Evolutionary conservation across 345 rosid species (phyloP), one percentile per base, ranked within the genome.

Genomic region (Stellera chamaejasme): DNA sequence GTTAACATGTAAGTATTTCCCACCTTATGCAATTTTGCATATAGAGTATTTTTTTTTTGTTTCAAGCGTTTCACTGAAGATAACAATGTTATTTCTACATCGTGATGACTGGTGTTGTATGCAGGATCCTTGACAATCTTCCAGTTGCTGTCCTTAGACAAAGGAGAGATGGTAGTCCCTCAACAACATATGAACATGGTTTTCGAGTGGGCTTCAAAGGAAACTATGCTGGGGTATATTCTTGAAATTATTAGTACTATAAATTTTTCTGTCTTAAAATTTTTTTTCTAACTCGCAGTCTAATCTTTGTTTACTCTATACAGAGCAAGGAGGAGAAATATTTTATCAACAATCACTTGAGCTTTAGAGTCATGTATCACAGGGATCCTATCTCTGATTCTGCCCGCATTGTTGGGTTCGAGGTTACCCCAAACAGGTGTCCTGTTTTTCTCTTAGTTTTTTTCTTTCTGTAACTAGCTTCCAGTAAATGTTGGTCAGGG

Each of bases 321-420:
- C 85, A 92, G 98, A 92, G 93, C 79, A 92, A 81, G 77, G 95
- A 91, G 75, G 96, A 86, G 79, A 88, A 85, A 68, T 88, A 88
- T 65, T 88, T 92, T 64, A 88, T 92, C 72, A 78, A 88, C 70
- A 92, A 92, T 60, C 98, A 92, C 74, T 75, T 92, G 78, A 88
- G 96, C 76, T 92, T 88, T 66, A 81, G 88, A 67, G 96, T 92
- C 57, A 92, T 76, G 96, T 86, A 75, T 67, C 98, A 92, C 76
- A 81, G 72, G 81, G 98, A 88, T 62, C 71, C 54, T 67, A 95
- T 80, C 60, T 70, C 83, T 57, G 98, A 84, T 51, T 74, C 95
- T 69, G 93, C 97, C 52, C 67, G 98, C 57, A 92, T 92, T 78
- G 98, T 92, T 53, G 98, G 95, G 41, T 92, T 92, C 78, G 98